Conservation (phyloP, 768 basidiomycete species). For the Tulasnella sp. region DNA sequence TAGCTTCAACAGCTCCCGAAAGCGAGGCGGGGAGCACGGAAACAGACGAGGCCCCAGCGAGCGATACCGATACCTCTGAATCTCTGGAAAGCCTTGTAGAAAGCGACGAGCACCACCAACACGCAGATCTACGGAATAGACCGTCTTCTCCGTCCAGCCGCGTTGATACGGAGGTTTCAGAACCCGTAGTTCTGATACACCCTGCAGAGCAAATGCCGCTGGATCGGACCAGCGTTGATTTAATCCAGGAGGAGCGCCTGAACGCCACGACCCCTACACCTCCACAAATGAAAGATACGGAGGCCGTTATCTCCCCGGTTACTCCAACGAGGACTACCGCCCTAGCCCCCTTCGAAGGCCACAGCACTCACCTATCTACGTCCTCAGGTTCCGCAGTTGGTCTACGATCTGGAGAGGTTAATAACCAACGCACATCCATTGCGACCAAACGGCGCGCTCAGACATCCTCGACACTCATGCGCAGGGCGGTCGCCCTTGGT, state of each 20-base stretch:
- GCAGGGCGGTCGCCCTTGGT: conserved; percentile 5
- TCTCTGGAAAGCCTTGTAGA: neutral
- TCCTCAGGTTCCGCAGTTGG: too few species aligned
- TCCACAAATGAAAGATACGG: neutral
- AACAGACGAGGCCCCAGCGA: neutral
- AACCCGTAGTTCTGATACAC: too few species aligned
- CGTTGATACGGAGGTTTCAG: neutral
- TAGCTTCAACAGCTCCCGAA: neutral
- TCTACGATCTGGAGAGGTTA: too few species aligned
- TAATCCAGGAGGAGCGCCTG: conserved; percentile 6
- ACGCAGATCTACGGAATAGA: too few species aligned
- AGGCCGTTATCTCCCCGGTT: too few species aligned
- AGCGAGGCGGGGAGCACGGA: conserved; percentile 1
- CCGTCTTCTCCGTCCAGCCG: neutral
- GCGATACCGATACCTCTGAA: neutral
- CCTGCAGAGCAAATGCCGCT: too few species aligned
- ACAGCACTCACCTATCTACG: too few species aligned
- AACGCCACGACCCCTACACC: conserved; percentile 11
- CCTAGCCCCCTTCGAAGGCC: too few species aligned
- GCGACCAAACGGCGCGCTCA: conserved; percentile 2
- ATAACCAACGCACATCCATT: neutral
- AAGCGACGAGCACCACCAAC: too few species aligned
- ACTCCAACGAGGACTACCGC: too few species aligned
- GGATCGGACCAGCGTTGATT: neutral
- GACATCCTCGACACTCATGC: neutral